Evolutionary conservation across 139 green algal species (phyloP).

Genomic region (Tetraselmis chui): DNA sequence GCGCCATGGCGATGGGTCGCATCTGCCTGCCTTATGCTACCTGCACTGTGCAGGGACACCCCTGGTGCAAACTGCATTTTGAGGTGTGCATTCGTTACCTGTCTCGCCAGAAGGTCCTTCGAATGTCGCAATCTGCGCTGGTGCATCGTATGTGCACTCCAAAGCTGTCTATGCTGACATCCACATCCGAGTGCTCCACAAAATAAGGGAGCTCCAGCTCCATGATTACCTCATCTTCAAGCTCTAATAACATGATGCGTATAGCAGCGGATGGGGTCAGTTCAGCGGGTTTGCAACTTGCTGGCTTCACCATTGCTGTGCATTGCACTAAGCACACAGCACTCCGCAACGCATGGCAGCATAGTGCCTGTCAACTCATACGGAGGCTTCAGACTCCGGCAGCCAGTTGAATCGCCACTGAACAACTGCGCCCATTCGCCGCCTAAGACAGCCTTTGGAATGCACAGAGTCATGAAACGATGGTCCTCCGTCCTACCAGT

Average conservation of each 20-base stretch:
- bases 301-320: no score
- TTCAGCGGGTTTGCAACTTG: no score
- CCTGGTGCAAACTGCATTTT: no score
- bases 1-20: neutral
- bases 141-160: constrained; percentile 31
- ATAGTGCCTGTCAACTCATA: constrained; percentile 36
- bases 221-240: constrained; percentile 43
- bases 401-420: constrained; percentile 44
- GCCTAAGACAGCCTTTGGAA: constrained; percentile 42
- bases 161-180: constrained; percentile 26
- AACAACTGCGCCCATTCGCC: constrained; percentile 49
- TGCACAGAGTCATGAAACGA: constrained; percentile 25
- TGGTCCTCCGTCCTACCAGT: constrained; percentile 40
- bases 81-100: no score
- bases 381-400: constrained; percentile 38
- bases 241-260: constrained; percentile 31
- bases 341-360: neutral
- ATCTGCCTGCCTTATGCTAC: no score
- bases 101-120: constrained; percentile 51
- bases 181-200: constrained; percentile 54
- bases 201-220: constrained; percentile 63
- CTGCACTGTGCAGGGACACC: no score
- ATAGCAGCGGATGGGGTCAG: constrained; percentile 18
- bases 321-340: no score
- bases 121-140: constrained; percentile 32